Evolutionary conservation across 805 yeast species (phyloP), one percentile per base, ranked within the genome.

Genomic region (Dipodascopsis tothii): DNA sequence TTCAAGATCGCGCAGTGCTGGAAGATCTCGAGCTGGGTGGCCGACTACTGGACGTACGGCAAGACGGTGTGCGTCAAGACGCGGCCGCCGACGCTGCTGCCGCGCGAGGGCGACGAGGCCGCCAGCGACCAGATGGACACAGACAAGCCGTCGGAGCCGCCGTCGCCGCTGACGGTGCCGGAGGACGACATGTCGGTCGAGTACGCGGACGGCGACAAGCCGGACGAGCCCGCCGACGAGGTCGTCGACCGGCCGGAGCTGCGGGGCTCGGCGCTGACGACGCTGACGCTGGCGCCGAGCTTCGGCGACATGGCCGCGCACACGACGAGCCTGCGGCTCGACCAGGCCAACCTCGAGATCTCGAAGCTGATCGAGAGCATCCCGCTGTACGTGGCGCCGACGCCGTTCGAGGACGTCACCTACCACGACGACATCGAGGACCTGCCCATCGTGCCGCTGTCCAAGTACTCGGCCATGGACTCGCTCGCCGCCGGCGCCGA

Each of bases 31-130:
- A 80, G 77, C 46, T 82, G 87, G 0, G 74, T 90, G 1, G 63
- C 67, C 57, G 94, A 84, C 48, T 86, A 78, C 60, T 85, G 95
- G 94, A 67, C 57, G 1, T 75, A 73, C 53, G 96, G 96, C 0
- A 78, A 77, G 57, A 76, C 50, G 80, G 41, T 35, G 11, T 52
- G 55, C 32, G 36, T 85, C 11, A 75, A 72, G 46, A 62, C 74
- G 40, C 73, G 68, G 51, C 70, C 73, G 2, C 70, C 78, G 7
- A 51, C 53, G 23, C 54, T 57, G 32, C 40, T 69, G 18, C 55
- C 54, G 5, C 42, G 48, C 2, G 44, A 39, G 20, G 51, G 35
- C 20, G 50, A 50, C 3, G 48, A 40, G 37, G 47, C 35, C 4
- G 51, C 47, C n/a, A 45, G 34, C 6, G 49, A 44, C 17, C 19